A percentile compares a stretch with the other conserved stretches of the same genome.
These are phyloP conservation scores for Clonostachys sp. DNA, from an alignment of 2,329 filamentous ascomycete species.

Conservation along the genomic window DNA sequence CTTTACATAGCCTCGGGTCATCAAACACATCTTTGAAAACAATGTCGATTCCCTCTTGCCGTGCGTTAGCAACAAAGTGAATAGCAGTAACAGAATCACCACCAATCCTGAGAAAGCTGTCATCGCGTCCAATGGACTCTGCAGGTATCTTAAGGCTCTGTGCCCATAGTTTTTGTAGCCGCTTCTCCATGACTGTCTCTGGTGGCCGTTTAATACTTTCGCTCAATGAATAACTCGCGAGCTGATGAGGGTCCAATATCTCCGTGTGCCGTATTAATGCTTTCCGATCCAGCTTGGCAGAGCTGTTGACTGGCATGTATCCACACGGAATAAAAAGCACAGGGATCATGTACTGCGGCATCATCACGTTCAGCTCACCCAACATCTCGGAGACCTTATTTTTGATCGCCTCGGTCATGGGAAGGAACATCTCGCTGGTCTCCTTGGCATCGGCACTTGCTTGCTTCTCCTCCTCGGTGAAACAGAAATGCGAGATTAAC, in stretches of 20 bases:
- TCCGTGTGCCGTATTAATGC: background rate
- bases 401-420: too few species aligned
- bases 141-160: slow-evolving; percentile 1
- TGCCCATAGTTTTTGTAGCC: slow-evolving; percentile 3
- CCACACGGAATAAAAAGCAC: slow-evolving; percentile 4
- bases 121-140: slow-evolving; percentile 3
- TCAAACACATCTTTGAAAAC: slow-evolving; percentile 40
- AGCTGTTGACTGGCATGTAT: slow-evolving; percentile 4
- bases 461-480: background rate
- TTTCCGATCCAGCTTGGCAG: slow-evolving; percentile 5
- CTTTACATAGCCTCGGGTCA: slow-evolving; percentile 27
- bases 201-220: slow-evolving; percentile 1
- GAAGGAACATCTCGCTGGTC: too few species aligned
- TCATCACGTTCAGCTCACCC: too few species aligned
- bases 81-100: slow-evolving; percentile 7
- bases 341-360: slow-evolving; percentile 8
- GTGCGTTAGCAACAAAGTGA: slow-evolving; percentile 1
- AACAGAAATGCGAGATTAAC: slow-evolving; percentile 1
- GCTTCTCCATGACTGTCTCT: slow-evolving; percentile 2
- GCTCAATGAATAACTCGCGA: slow-evolving; percentile 1
- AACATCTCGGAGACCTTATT: too few species aligned
- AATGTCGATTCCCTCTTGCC: slow-evolving; percentile 24
- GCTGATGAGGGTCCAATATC: background rate
- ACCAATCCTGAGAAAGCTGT: slow-evolving; percentile 6
- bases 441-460: too few species aligned